These are phyloP conservation scores for Aspergillus mulundensis DNA, from an alignment of 495 filamentous ascomycete species.

Conservation along the genomic window DNA sequence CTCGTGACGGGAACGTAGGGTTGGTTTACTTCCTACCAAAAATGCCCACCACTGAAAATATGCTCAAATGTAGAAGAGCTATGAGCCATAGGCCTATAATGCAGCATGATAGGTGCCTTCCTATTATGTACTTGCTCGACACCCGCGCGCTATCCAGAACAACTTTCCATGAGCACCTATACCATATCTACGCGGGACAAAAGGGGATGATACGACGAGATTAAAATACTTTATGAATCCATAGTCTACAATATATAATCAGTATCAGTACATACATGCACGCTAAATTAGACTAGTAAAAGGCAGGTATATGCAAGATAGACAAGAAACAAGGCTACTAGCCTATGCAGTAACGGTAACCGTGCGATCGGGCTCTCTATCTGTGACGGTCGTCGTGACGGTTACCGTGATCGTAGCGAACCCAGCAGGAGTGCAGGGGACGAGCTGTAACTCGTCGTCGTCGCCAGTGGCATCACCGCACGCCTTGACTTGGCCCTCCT, in stretches of 20 bases:
- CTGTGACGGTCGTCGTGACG: slow-evolving; percentile 10
- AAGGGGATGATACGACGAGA: too few species aligned
- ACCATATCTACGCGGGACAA: too few species aligned
- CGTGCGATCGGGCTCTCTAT: slow-evolving; percentile 2
- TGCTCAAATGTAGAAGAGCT: too few species aligned
- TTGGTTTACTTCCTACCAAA: too few species aligned
- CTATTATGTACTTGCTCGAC: too few species aligned
- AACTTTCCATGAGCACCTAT: too few species aligned
- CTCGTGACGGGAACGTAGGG: too few species aligned
- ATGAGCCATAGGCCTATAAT: too few species aligned
- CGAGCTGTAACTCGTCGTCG: not conserved
- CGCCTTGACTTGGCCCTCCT: not conserved
- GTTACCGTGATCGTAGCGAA: slow-evolving; percentile 13
- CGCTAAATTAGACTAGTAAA: not conserved
- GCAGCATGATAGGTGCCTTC: too few species aligned
- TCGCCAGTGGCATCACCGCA: not conserved
- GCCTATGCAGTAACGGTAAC: not conserved
- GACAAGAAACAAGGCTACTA: not conserved
- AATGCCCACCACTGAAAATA: too few species aligned
- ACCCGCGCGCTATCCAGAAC: too few species aligned
- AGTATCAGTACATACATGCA: not conserved
- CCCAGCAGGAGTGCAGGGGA: slow-evolving; percentile 10
- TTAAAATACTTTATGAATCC: too few species aligned
- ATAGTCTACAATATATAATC: not conserved
- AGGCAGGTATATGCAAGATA: not conserved